Percentiles rank a stretch among this genome's conserved stretches.
phyloP scores from a whole-genome alignment of 169 alveolate genomes.

The Amoebophrya sp. region DNA sequence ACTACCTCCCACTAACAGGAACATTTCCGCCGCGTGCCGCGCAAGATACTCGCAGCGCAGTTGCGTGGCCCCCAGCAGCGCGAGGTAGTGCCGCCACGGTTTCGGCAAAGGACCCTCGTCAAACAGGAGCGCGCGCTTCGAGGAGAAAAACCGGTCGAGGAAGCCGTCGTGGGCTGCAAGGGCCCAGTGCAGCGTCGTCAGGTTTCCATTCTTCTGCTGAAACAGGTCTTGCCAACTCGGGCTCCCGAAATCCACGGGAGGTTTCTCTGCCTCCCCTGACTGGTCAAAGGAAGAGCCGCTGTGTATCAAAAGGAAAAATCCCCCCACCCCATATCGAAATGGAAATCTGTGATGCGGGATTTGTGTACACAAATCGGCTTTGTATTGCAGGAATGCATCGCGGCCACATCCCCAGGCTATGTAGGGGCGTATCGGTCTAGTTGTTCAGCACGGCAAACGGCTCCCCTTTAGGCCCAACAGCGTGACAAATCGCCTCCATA shows the following conservation, averaged over 20 bases:
- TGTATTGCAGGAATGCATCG: too few species aligned
- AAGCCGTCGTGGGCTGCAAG: background rate
- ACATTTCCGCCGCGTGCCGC: background rate
- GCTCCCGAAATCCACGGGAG: background rate
- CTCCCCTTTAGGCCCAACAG: too few species aligned
- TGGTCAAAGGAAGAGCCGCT: too few species aligned
- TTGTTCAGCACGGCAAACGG: too few species aligned
- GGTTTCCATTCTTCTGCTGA: background rate
- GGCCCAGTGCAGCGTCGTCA: background rate
- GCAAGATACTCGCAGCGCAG: background rate
- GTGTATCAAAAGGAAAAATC: too few species aligned
- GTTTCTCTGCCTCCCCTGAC: background rate
- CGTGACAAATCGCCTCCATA: too few species aligned
- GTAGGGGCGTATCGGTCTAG: too few species aligned
- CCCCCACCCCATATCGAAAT: too few species aligned
- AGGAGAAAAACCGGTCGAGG: background rate
- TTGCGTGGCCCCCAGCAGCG: background rate
- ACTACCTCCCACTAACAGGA: background rate
- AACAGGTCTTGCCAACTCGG: background rate
- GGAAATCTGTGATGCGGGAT: too few species aligned
- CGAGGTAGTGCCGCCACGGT: slow-evolving; percentile 3
- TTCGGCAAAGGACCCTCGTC: background rate
- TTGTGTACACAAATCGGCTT: too few species aligned
- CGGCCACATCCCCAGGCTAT: too few species aligned
- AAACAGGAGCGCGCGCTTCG: background rate